Evolutionary conservation across 2,329 filamentous ascomycete genomes (phyloP).

Genomic region (Fusarium protoensiforme): DNA sequence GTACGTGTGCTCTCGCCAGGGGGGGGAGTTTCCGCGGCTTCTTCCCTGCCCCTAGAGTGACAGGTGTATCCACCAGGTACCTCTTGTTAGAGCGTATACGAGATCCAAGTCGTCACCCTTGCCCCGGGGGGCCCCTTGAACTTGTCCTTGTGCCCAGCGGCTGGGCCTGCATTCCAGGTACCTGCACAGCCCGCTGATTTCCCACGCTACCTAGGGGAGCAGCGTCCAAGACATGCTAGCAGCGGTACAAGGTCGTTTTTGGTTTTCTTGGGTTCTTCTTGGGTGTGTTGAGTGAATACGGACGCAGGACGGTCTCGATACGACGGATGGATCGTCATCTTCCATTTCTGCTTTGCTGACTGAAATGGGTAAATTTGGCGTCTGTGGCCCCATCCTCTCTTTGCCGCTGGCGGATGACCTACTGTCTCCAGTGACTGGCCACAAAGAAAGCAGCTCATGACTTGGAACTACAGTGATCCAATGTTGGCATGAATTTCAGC

Average conservation of each 20-base stretch:
- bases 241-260: slow-evolving; percentile 21
- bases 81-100: slow-evolving; percentile 46
- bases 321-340: not conserved
- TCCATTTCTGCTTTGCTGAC: not conserved
- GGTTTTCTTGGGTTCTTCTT: not conserved
- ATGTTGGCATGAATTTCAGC: not conserved
- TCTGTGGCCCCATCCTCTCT: not conserved
- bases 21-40: not conserved
- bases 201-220: slow-evolving; percentile 18
- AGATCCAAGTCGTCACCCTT: slow-evolving; percentile 36
- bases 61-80: slow-evolving; percentile 34
- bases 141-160: slow-evolving; percentile 20
- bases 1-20: not conserved
- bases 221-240: slow-evolving; percentile 34
- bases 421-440: not conserved
- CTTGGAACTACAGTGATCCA: not conserved
- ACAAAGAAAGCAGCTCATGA: not conserved
- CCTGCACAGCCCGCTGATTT: slow-evolving; percentile 41
- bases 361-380: not conserved
- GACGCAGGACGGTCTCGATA: slow-evolving; percentile 8
- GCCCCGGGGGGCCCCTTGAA: slow-evolving; percentile 20
- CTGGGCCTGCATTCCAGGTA: slow-evolving; percentile 38
- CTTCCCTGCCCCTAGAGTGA: slow-evolving; percentile 1
- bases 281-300: slow-evolving; percentile 4
- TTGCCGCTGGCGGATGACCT: not conserved